Evolutionary conservation across 192 early-diverging fungal species (phyloP).

Genomic region (Cetraspora pellucida): DNA sequence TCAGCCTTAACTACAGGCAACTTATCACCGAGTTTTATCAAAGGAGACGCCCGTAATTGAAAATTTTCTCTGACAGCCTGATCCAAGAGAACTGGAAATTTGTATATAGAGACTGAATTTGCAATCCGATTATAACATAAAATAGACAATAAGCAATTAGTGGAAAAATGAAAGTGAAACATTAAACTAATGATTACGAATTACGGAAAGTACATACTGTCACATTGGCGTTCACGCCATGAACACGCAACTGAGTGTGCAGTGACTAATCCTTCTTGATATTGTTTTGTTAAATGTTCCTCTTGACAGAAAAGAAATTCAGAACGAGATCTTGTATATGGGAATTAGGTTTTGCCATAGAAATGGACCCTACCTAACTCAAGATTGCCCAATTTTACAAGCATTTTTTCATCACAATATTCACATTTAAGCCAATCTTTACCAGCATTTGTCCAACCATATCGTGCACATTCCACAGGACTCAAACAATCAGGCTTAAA

Average conservation of each 20-base stretch:
- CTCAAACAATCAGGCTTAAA: slow-evolving; percentile 19
- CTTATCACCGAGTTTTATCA: slow-evolving; percentile 20
- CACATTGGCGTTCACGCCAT: slow-evolving; percentile 23
- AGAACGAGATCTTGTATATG: neutral
- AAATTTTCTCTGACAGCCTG: neutral
- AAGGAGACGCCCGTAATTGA: neutral
- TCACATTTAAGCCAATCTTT: slow-evolving; percentile 20
- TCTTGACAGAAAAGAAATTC: neutral
- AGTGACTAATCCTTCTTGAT: neutral
- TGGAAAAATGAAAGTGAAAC: neutral
- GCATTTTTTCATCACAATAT: slow-evolving; percentile 13
- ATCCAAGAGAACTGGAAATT: neutral
- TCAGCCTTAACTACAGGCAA: slow-evolving; percentile 18
- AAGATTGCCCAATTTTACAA: neutral
- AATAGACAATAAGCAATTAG: neutral
- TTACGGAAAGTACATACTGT: slow-evolving; percentile 6
- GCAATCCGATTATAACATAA: neutral
- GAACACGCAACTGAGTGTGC: slow-evolving; percentile 16
- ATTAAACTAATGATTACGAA: too few relatives aligned
- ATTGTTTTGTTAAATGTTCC: slow-evolving; percentile 6
- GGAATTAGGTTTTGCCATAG: neutral
- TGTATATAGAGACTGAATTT: slow-evolving; percentile 18
- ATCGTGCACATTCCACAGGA: slow-evolving; percentile 23
- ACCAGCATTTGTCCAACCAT: slow-evolving; percentile 23
- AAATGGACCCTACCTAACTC: neutral